A percentile compares a stretch with the other conserved stretches of the same genome.
Evolutionary conservation across 2,329 filamentous ascomycete genomes (phyloP).

Genomic region (Claviceps monticola): DNA sequence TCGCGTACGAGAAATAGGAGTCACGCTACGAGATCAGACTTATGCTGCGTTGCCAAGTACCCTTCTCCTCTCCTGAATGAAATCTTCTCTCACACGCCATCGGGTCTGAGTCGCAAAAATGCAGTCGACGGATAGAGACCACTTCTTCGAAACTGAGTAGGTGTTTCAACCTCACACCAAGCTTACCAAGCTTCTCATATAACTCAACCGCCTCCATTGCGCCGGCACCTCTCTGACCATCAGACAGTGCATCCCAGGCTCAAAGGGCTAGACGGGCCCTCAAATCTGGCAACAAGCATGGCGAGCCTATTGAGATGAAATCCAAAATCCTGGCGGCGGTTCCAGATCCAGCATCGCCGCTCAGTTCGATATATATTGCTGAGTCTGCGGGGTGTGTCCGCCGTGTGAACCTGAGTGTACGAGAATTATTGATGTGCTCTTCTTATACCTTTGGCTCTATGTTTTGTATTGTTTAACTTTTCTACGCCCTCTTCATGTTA

Average conservation of each 20-base stretch:
- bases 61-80: neutral
- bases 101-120: constrained; percentile 32
- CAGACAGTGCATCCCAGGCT: constrained; percentile 32
- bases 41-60: neutral
- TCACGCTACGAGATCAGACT: neutral
- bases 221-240: neutral
- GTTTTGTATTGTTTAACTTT: too few species aligned
- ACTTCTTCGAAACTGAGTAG: constrained; percentile 91
- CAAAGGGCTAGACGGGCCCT: constrained; percentile 47
- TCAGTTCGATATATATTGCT: constrained; percentile 57
- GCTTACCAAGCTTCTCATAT: neutral
- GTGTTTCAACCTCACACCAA: constrained; percentile 14
- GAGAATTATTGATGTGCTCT: neutral
- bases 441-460: neutral
- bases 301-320: constrained; percentile 63
- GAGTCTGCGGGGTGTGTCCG: constrained; percentile 76
- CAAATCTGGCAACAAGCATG: constrained; percentile 63
- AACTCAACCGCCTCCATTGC: neutral
- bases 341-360: constrained; percentile 47
- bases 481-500: neutral
- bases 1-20: neutral
- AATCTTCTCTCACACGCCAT: neutral
- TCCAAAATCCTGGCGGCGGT: constrained; percentile 75
- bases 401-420: constrained; percentile 30
- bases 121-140: constrained; percentile 56